phyloP scores from a whole-genome alignment of 2,329 filamentous ascomycete genomes.

The Talaromyces pinophilus region DNA sequence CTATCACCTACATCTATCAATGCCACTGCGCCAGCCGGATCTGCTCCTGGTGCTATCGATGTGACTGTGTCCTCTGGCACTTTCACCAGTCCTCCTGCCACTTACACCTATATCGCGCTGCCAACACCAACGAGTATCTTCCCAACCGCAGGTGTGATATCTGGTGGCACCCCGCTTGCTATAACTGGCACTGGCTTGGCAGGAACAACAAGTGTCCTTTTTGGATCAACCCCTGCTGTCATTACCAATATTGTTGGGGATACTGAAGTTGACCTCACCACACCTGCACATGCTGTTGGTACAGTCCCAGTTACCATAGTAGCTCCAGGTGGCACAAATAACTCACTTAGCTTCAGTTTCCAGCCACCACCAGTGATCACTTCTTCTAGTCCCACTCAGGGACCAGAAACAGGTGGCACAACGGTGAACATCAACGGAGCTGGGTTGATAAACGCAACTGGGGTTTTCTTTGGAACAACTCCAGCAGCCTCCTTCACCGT shows the following conservation, averaged over 20 bases:
- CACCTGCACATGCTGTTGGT: conserved; percentile 13
- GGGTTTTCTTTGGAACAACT: conserved; percentile 10
- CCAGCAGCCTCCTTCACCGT: conserved; percentile 8
- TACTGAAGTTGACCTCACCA: neutral
- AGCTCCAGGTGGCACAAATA: conserved; percentile 6
- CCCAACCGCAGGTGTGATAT: conserved; percentile 9
- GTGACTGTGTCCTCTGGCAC: conserved; percentile 1
- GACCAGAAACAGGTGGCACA: neutral
- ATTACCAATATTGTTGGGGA: neutral
- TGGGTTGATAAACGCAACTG: neutral
- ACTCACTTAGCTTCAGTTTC: conserved; percentile 1
- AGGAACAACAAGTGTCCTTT: conserved; percentile 6
- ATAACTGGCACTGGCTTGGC: conserved; percentile 13
- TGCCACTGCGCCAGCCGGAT: neutral
- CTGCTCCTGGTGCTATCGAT: neutral
- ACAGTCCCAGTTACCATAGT: conserved; percentile 2
- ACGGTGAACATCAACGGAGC: conserved; percentile 16
- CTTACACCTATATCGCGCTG: neutral
- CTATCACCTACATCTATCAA: conserved; percentile 11
- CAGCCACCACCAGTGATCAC: conserved; percentile 10
- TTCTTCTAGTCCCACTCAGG: conserved; percentile 4
- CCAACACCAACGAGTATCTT: neutral
- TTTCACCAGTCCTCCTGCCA: neutral
- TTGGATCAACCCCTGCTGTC: conserved; percentile 4
- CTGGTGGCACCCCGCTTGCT: neutral